Evolutionary conservation across 441 rosid species (phyloP), one percentile per base, ranked within the genome.

Genomic region (Sinapis alba): DNA sequence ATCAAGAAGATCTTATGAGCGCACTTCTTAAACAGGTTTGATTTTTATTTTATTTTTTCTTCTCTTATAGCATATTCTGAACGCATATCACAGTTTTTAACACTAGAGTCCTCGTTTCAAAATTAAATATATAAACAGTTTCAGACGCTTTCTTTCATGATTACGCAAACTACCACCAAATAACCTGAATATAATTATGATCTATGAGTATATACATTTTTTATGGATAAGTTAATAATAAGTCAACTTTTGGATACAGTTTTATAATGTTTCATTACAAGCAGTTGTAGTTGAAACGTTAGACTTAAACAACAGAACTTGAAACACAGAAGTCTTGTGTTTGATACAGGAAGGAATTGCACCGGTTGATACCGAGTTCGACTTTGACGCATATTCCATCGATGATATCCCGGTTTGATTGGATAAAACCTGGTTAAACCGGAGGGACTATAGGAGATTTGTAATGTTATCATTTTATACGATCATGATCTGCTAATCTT

Each of bases 1-100:
- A 76, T 64, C 75, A 90, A 81, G 97, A 88, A 62, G 97, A 92
- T 85, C 95, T 94, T 81, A 90, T 90, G 98, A 90, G 88, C 45
- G 45, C 45, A 28, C 32, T 28, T 28, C 32, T 28, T 28, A 28
- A 28, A 6, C 32, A 38, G 45, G 16, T 41, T 41, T 12, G 50
- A 41, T 13, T 41, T 13, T 38, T 65, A n/a, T n/a, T n/a, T n/a
- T n/a, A n/a, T n/a, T n/a, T 27, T 3, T 34, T 15, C 12, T 0
- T 11, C 18, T 19, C 43, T 28, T 60, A 62, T 77, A 58, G 66
- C 60, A 74, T 43, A 65, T 21, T 58, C 11, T 41, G 36, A 12
- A 32, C 50, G 30, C 43, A 15, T 61, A 11, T 28, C 12, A 57
- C 9, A 24, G 24, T 58, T 41, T 28, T 45, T 73, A 54, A 57